Conservation (phyloP, 805 yeast genomes). For the Vanderwaltozyma polyspora region DNA sequence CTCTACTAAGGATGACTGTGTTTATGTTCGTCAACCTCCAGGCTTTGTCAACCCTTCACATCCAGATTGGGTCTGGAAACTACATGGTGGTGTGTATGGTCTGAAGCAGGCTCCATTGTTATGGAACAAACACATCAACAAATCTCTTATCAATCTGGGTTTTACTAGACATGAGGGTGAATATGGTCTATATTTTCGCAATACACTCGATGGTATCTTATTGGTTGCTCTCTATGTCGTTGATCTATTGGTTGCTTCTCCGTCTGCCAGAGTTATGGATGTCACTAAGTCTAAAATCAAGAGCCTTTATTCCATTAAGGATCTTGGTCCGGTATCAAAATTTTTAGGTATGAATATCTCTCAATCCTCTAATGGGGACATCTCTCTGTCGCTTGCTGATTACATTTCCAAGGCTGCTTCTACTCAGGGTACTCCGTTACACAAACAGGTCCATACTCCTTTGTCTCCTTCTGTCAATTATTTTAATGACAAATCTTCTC, state of each 20-base stretch:
- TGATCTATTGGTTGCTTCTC: too few relatives aligned
- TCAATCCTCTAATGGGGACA: not conserved
- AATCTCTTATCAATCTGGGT: too few relatives aligned
- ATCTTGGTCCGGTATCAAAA: constrained; percentile 2
- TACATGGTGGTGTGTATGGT: constrained; percentile 8
- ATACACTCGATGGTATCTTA: too few relatives aligned
- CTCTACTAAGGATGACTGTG: constrained; percentile 4
- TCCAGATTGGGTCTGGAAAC: constrained; percentile 7
- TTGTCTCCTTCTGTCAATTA: not conserved
- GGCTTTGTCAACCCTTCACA: constrained; percentile 2
- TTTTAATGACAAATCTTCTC: not conserved
- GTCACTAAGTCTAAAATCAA: too few relatives aligned
- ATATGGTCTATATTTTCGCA: too few relatives aligned
- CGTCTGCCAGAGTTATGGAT: too few relatives aligned
- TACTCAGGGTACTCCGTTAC: not conserved
- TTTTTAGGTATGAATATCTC: constrained; percentile 4
- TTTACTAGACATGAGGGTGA: too few relatives aligned
- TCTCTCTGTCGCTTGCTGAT: constrained; percentile 1
- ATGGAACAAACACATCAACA: constrained; percentile 23
- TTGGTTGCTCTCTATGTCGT: too few relatives aligned
- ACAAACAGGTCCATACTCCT: not conserved
- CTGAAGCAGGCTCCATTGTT: constrained; percentile 13
- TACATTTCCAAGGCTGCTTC: constrained; percentile 2
- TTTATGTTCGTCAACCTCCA: constrained; percentile 3
- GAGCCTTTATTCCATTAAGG: too few relatives aligned